A percentile compares a stretch with the other conserved stretches of the same genome.
phyloP scores from a whole-genome alignment of 2,329 filamentous ascomycete genomes.

The Beauveria sp. region DNA sequence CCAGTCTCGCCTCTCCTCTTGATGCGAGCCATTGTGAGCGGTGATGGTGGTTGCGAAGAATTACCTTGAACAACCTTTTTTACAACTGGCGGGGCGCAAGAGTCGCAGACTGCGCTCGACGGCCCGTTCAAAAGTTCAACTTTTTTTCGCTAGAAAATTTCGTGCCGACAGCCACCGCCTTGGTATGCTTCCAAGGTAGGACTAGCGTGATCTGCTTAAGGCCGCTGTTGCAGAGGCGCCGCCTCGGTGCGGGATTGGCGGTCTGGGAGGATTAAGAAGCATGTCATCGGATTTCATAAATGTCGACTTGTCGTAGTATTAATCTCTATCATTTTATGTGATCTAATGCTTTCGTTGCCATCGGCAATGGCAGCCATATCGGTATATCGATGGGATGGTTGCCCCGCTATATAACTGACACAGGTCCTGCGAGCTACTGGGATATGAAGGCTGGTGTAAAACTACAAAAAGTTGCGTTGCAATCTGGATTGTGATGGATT shows the following conservation, averaged over 20 bases:
- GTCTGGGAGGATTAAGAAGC: background rate
- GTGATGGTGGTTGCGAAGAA: conserved; percentile 5
- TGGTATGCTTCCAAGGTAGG: background rate
- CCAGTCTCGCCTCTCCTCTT: conserved; percentile 93
- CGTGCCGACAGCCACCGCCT: conserved; percentile 7
- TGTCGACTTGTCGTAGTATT: too few relatives aligned
- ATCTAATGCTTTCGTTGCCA: background rate
- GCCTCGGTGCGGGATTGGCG: background rate
- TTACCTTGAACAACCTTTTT: conserved; percentile 10
- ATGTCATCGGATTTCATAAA: too few relatives aligned
- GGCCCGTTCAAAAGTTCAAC: conserved; percentile 1
- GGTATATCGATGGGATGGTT: background rate
- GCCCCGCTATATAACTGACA: background rate
- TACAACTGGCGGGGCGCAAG: conserved; percentile 24
- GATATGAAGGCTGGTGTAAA: background rate
- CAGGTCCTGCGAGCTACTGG: background rate
- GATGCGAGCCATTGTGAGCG: conserved; percentile 57
- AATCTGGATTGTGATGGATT: too few relatives aligned
- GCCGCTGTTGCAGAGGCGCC: too few relatives aligned
- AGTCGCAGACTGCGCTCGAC: conserved; percentile 16
- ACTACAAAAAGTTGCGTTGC: too few relatives aligned
- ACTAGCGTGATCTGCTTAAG: background rate
- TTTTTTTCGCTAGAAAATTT: conserved; percentile 15
- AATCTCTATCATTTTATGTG: too few relatives aligned
- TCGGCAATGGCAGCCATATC: background rate